Evolutionary conservation across 129 eudicot species (phyloP).

Genomic region (Daucus carota): DNA sequence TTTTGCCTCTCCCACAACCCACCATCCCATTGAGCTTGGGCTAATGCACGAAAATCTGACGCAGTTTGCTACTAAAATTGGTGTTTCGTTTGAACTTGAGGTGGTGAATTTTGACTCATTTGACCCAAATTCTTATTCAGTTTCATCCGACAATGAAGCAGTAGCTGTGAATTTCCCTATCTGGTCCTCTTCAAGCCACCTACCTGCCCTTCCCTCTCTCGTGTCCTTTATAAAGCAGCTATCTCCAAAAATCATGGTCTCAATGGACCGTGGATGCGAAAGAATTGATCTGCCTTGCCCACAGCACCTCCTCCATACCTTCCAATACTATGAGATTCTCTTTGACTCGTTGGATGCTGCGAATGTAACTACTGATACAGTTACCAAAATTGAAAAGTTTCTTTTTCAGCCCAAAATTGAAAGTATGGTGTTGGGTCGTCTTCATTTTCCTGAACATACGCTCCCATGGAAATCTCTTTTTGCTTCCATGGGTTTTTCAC

Average conservation of each 20-base stretch:
- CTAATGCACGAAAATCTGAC: slow-evolving; percentile 52
- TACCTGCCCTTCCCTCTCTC: slow-evolving; percentile 32
- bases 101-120: slow-evolving; percentile 56
- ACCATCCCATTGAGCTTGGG: slow-evolving; percentile 49
- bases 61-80: slow-evolving; percentile 48
- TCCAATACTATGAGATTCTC: slow-evolving; percentile 51
- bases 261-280: slow-evolving; percentile 53
- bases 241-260: slow-evolving; percentile 41
- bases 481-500: slow-evolving; percentile 38
- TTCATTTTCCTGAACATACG: slow-evolving; percentile 37
- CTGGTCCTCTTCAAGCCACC: slow-evolving; percentile 34
- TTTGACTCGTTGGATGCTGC: slow-evolving; percentile 45
- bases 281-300: slow-evolving; percentile 47
- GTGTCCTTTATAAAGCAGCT: slow-evolving; percentile 50
- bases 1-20: slow-evolving; percentile 66
- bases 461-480: slow-evolving; percentile 48
- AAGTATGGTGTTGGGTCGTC: slow-evolving; percentile 42
- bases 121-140: slow-evolving; percentile 37
- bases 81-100: slow-evolving; percentile 47
- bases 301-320: slow-evolving; percentile 42
- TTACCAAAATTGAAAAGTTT: slow-evolving; percentile 48
- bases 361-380: slow-evolving; percentile 29
- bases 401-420: slow-evolving; percentile 51
- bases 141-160: slow-evolving; percentile 25
- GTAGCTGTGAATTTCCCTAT: slow-evolving; percentile 58